These are phyloP conservation scores for Canariomyces notabilis DNA, from an alignment of 2,329 filamentous ascomycete species.

Conservation along the genomic window DNA sequence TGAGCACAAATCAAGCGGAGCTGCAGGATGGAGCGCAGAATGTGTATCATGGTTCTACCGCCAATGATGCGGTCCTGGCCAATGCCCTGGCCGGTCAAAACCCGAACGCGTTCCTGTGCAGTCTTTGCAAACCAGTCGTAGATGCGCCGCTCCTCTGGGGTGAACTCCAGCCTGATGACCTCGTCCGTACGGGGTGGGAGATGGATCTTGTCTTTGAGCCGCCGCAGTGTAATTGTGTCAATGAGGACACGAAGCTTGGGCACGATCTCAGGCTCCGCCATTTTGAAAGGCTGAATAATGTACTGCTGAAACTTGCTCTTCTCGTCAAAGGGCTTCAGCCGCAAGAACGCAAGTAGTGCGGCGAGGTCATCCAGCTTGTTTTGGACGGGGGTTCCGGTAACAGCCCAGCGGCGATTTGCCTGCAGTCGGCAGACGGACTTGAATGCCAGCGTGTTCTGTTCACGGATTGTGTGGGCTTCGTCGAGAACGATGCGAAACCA, in stretches of 20 bases:
- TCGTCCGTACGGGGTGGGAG: constrained; percentile 70
- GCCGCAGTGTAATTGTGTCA: constrained; percentile 87
- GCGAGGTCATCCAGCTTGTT: constrained; percentile 89
- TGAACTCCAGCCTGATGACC: constrained; percentile 70
- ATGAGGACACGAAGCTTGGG: constrained; percentile 83
- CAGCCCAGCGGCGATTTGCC: constrained; percentile 83
- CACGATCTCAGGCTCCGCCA: constrained; percentile 76
- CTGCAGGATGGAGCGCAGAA: constrained; percentile 84
- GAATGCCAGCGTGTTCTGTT: constrained; percentile 73
- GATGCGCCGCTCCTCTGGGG: constrained; percentile 64
- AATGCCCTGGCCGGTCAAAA: constrained; percentile 55
- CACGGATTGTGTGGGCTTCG: constrained; percentile 91
- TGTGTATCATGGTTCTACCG: constrained; percentile 88
- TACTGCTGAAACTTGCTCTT: constrained; percentile 68
- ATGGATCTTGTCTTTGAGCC: constrained; percentile 86
- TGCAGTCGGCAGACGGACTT: constrained; percentile 77
- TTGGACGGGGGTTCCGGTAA: constrained; percentile 95
- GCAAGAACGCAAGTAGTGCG: constrained; percentile 78
- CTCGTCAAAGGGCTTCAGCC: constrained; percentile 79
- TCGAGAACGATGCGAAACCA: constrained; percentile 95
- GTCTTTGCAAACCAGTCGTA: constrained; percentile 83
- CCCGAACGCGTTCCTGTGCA: constrained; percentile 72
- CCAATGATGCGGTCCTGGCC: constrained; percentile 62
- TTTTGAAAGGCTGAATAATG: constrained; percentile 82
- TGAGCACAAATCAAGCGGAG: constrained; percentile 89